Conservation (phyloP, 2,329 filamentous ascomycete species). For the Fusarium compactum region DNA sequence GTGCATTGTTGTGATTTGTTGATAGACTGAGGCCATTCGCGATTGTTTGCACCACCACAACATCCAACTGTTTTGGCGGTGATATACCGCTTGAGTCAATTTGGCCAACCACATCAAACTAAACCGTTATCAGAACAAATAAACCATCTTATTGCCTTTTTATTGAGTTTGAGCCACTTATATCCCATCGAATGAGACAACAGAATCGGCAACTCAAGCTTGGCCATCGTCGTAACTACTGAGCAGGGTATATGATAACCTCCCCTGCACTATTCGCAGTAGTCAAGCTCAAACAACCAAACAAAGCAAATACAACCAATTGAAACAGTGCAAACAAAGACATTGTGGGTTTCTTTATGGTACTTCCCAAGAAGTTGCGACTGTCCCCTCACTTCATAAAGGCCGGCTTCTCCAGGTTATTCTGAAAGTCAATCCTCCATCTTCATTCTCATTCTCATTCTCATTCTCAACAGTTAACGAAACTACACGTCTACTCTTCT, state of each 20-base stretch:
- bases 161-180: not conserved
- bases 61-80: not conserved
- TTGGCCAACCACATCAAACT: not conserved
- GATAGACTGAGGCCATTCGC: not conserved
- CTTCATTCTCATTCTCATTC: not conserved
- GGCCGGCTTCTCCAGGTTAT: not conserved
- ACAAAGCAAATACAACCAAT: conserved; percentile 17
- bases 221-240: not conserved
- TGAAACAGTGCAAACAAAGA: not conserved
- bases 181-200: not conserved
- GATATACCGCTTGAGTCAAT: not conserved
- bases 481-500: not conserved
- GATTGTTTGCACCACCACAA: not conserved
- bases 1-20: not conserved
- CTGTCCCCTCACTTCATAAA: conserved; percentile 4
- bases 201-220: not conserved
- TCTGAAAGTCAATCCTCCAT: not conserved
- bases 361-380: not conserved
- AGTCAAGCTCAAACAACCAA: not conserved
- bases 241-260: not conserved
- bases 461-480: not conserved
- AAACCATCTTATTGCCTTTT: not conserved
- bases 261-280: not conserved
- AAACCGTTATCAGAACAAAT: not conserved
- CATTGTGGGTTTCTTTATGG: not conserved